These are phyloP conservation scores for Beauveria sp. DNA, from an alignment of 2,329 filamentous ascomycete genomes.

Conservation along the genomic window DNA sequence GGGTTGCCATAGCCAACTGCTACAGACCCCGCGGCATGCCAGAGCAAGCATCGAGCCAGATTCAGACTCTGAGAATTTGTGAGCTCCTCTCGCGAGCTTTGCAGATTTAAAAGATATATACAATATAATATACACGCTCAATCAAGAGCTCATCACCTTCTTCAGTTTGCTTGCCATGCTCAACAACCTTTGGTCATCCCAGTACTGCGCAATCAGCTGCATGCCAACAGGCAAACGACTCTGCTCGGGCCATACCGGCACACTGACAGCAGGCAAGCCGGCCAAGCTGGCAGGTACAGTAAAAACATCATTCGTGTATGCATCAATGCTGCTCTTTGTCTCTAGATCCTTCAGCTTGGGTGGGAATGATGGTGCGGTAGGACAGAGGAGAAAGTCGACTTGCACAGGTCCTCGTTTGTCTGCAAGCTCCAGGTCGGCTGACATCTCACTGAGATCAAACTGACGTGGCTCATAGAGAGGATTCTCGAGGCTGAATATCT, in stretches of 20 bases:
- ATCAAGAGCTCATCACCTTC: conserved; percentile 19
- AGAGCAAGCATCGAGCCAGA: not conserved
- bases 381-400: conserved; percentile 82
- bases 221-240: conserved; percentile 44
- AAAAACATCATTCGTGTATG: conserved; percentile 90
- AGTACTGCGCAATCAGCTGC: conserved; percentile 76
- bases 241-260: conserved; percentile 47
- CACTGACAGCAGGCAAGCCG: conserved; percentile 78
- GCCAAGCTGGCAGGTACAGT: conserved; percentile 92
- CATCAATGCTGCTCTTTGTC: conserved; percentile 54
- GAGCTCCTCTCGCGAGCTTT: not conserved
- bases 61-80: not conserved
- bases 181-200: conserved; percentile 61
- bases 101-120: not conserved
- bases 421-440: conserved; percentile 41
- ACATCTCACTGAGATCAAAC: conserved; percentile 55
- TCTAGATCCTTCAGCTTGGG: conserved; percentile 55
- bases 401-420: conserved; percentile 51
- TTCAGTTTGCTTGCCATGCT: conserved; percentile 43
- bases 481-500: conserved; percentile 63
- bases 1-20: not conserved
- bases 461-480: conserved; percentile 50
- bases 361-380: conserved; percentile 73
- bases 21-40: not conserved
- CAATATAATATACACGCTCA: conserved; percentile 7